A percentile compares a stretch with the other conserved stretches of the same genome.
phyloP scores from a whole-genome alignment of 148 eudicot species.

The Fagopyrum homotropicum region DNA sequence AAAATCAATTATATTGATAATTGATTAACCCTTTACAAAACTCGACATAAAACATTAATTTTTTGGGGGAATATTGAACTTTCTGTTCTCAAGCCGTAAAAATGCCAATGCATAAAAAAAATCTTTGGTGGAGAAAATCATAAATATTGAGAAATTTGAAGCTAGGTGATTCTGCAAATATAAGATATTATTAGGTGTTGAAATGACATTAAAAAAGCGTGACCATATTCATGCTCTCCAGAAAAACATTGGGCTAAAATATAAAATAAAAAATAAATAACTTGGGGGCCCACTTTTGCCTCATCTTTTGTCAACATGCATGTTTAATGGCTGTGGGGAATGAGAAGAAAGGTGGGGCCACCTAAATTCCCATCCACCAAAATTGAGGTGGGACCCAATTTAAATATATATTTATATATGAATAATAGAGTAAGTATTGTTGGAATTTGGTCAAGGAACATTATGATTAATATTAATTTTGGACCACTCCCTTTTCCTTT shows the following conservation, averaged over 20 bases:
- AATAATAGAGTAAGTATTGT: not conserved
- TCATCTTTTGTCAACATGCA: conserved; percentile 43
- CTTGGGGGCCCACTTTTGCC: conserved; percentile 44
- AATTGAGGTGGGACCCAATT: not conserved
- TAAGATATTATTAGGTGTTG: too few species aligned
- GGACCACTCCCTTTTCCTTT: not conserved
- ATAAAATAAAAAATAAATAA: not conserved
- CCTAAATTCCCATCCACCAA: not conserved
- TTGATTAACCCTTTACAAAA: too few species aligned
- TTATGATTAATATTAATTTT: conserved; percentile 1
- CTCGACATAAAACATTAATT: too few species aligned
- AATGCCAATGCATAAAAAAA: too few species aligned
- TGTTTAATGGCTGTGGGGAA: conserved; percentile 27
- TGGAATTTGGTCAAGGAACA: conserved; percentile 10
- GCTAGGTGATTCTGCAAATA: too few species aligned
- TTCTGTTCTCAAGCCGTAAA: too few species aligned
- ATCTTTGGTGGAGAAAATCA: too few species aligned
- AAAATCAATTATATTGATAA: too few species aligned
- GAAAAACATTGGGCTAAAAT: not conserved
- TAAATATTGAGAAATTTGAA: too few species aligned
- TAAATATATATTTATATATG: not conserved
- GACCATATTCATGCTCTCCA: not conserved
- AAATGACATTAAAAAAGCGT: not conserved
- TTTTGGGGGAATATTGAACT: too few species aligned
- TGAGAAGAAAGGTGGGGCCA: not conserved